Conservation (phyloP, 2,329 filamentous ascomycete genomes). For the Fusarium solani-melongenae region DNA sequence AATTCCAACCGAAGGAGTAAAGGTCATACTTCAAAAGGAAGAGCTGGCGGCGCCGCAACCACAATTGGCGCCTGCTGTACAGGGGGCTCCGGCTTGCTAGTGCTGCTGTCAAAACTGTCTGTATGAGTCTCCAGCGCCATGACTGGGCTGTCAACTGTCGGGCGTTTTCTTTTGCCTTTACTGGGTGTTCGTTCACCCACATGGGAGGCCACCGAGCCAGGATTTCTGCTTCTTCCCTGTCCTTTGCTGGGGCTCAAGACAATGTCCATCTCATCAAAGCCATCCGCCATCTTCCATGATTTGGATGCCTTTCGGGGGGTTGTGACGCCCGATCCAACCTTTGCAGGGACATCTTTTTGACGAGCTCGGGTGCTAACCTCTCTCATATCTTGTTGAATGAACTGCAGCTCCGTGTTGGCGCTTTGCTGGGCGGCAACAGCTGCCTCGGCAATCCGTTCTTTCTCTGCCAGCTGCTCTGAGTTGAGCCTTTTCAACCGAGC, state of each 20-base stretch:
- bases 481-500: constrained; percentile 70
- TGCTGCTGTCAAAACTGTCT: constrained; percentile 54
- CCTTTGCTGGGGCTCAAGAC: constrained; percentile 65
- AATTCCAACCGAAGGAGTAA: background rate
- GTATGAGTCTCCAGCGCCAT: constrained; percentile 67
- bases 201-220: constrained; percentile 56
- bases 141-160: constrained; percentile 72
- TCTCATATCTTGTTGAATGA: constrained; percentile 76
- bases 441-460: constrained; percentile 72
- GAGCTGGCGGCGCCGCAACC: constrained; percentile 42
- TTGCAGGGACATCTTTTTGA: constrained; percentile 55
- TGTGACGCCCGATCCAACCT: constrained; percentile 44
- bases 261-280: constrained; percentile 77
- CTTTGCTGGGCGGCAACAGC: constrained; percentile 73
- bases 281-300: constrained; percentile 73
- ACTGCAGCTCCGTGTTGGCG: constrained; percentile 76
- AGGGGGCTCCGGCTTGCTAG: constrained; percentile 39
- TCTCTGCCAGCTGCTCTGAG: constrained; percentile 71
- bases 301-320: constrained; percentile 72
- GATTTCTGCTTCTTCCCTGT: constrained; percentile 53
- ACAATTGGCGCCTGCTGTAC: constrained; percentile 32
- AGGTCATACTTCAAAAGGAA: constrained; percentile 59
- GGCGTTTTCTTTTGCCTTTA: constrained; percentile 77
- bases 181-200: constrained; percentile 69
- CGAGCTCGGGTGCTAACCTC: constrained; percentile 65